Base-by-base conservation (phyloP, 495 filamentous ascomycete genomes). In the Bombardia bombarda region DNA sequence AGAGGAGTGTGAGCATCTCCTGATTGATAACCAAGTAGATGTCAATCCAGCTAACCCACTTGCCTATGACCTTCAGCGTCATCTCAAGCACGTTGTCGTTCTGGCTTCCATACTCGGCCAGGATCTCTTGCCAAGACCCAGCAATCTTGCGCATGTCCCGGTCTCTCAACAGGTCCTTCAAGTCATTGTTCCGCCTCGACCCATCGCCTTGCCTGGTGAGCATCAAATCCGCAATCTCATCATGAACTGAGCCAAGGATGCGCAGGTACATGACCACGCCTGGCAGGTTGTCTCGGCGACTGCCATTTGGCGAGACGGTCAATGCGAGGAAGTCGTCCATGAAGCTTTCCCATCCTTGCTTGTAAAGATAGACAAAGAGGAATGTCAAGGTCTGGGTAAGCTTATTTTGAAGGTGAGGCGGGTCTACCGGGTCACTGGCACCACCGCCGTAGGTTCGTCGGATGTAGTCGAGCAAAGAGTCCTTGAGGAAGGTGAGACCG, bases 41-140 rank as follows among this genome's bases (percentile, higher is more conserved):
- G 51, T 97, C 93, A 46, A 90, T 90, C 92, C 92, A 99, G 72
- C 86, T 87, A 35, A 94, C 89, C 93, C 93, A 99, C 57, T 86
- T 85, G 16, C 87, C 87, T 36, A 97, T 79, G 10, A 86, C 80
- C 63, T 82, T 88, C 22, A 99, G 73, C 48, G 82, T 89, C 73
- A 89, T 79, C 63, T 95, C 87, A 17, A 92, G 72, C 45, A 97
- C 72, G 17, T 54, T 56, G 49, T 89, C 78, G 37, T 93, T 78
- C 31, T 76, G 77, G 43, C 80, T 80, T 44, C 73, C 75, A 79
- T 90, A 97, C 50, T 81, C 75, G 4, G 78, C 75, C 39, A 99
- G 69, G 42, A 99, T 84, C 53, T 95, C 86, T 54, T 89, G 84
- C 92, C 92, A 97, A 3, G 88, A 89, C 41, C 67, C 67, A 32